A percentile compares a stretch with the other conserved stretches of the same genome.
Conservation (phyloP, 2,329 filamentous ascomycete species). For the Beauveria bassiana region DNA sequence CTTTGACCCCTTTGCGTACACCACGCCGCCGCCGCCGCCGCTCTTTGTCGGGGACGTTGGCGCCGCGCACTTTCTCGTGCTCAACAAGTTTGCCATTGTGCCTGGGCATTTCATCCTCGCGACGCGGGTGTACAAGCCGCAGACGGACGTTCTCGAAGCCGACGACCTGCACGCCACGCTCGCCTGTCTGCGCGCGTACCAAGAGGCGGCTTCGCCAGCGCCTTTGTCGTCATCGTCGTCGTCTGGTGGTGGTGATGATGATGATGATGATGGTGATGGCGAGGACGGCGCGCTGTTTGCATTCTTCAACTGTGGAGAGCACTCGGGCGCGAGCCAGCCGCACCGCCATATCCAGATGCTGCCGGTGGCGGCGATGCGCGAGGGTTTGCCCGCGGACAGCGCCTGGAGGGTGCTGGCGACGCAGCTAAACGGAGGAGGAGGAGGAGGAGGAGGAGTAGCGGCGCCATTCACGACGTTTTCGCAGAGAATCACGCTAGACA, state of each 20-base stretch:
- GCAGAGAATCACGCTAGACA: conserved; percentile 27
- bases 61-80: conserved; percentile 53
- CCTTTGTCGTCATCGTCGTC: not conserved
- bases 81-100: conserved; percentile 71
- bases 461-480: conserved; percentile 40
- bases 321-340: conserved; percentile 64
- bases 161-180: conserved; percentile 54
- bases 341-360: conserved; percentile 68
- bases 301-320: conserved; percentile 63
- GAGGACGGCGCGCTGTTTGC: conserved; percentile 42
- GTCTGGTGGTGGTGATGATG: not conserved
- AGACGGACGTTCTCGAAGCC: conserved; percentile 54
- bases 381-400: conserved; percentile 32
- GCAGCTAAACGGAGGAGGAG: conserved; percentile 17
- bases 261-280: not conserved
- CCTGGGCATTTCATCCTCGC: conserved; percentile 65
- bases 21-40: conserved; percentile 35
- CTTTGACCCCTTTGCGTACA: conserved; percentile 59
- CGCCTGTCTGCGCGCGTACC: conserved; percentile 53
- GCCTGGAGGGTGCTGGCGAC: conserved; percentile 45
- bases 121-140: conserved; percentile 54
- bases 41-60: conserved; percentile 46
- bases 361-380: conserved; percentile 55
- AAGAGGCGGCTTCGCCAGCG: conserved; percentile 11
- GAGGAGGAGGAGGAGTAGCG: not conserved